Percentiles rank a stretch among this genome's conserved stretches.
Evolutionary conservation across 2,329 filamentous ascomycete genomes (phyloP).

Genomic region (Massarina eburnea): DNA sequence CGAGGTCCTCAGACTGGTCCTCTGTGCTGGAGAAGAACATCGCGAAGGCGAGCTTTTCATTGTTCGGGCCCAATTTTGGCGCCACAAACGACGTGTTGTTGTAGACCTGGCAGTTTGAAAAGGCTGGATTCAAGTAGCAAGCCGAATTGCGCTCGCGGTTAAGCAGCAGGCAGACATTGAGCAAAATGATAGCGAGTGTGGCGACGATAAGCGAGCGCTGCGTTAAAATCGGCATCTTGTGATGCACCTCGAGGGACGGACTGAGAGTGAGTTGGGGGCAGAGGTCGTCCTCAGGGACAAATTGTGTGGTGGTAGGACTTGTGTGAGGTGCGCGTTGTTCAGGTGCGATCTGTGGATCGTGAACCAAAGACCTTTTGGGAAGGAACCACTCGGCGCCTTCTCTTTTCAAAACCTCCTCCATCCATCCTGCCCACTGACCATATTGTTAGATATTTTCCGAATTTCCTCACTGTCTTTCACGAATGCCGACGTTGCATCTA

Average conservation of each 20-base stretch:
- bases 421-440: slow-evolving; percentile 50
- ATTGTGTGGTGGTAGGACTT: too few relatives aligned
- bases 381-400: neutral
- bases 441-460: slow-evolving; percentile 44
- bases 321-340: neutral
- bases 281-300: neutral
- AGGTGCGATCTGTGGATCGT: neutral
- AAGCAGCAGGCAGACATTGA: neutral
- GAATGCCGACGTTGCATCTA: slow-evolving; percentile 50
- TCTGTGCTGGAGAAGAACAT: slow-evolving; percentile 5
- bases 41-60: slow-evolving; percentile 6
- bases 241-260: neutral
- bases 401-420: slow-evolving; percentile 47
- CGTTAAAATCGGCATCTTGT: neutral
- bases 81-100: neutral
- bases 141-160: neutral
- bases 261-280: neutral
- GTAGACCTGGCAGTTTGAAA: neutral
- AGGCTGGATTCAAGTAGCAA: neutral
- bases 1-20: slow-evolving; percentile 5
- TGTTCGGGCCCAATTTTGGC: neutral
- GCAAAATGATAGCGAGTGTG: neutral
- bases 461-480: slow-evolving; percentile 45
- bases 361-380: too few relatives aligned
- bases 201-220: neutral